Evolutionary conservation across 352 stramenopile genomes (phyloP).

Genomic region (Globisporangium heterothallicum): DNA sequence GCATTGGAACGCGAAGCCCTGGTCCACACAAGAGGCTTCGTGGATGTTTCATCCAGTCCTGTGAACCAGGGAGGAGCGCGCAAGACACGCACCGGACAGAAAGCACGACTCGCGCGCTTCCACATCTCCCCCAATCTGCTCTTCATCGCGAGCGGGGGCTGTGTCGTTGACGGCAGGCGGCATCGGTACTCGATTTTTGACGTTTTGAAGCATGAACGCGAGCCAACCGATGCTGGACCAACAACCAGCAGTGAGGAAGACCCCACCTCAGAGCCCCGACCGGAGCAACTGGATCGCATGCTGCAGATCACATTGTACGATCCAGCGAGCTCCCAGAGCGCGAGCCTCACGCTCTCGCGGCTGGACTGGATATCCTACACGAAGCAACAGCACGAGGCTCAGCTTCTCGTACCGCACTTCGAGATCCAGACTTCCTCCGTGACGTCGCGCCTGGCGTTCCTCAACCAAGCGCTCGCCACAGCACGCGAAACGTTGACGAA

Average conservation of each 20-base stretch:
- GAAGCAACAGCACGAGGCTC: conserved; percentile 33
- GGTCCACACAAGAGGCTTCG: conserved; percentile 2
- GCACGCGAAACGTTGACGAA: conserved; percentile 2
- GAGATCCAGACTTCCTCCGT: conserved; percentile 15
- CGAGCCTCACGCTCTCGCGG: conserved; percentile 19
- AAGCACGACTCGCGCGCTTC: conserved; percentile 20
- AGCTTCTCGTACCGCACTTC: conserved; percentile 33
- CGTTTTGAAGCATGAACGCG: neutral
- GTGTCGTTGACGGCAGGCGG: conserved; percentile 14
- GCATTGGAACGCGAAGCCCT: conserved; percentile 14
- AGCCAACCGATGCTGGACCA: neutral
- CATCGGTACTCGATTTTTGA: conserved; percentile 31
- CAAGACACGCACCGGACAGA: conserved; percentile 13
- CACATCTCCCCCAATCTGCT: conserved; percentile 16
- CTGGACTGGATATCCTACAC: conserved; percentile 41
- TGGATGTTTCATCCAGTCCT: neutral
- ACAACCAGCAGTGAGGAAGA: neutral
- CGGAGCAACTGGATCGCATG: neutral
- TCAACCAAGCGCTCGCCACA: conserved; percentile 9
- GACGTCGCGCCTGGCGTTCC: conserved; percentile 4
- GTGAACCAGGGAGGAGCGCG: neutral
- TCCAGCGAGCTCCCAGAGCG: conserved; percentile 4
- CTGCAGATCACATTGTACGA: conserved; percentile 46
- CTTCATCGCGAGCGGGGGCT: conserved; percentile 22
- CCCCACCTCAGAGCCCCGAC: no score